Evolutionary conservation across 768 basidiomycete species (phyloP), one percentile per base, ranked within the genome.

Genomic region (Kwoniella mangroviensis): DNA sequence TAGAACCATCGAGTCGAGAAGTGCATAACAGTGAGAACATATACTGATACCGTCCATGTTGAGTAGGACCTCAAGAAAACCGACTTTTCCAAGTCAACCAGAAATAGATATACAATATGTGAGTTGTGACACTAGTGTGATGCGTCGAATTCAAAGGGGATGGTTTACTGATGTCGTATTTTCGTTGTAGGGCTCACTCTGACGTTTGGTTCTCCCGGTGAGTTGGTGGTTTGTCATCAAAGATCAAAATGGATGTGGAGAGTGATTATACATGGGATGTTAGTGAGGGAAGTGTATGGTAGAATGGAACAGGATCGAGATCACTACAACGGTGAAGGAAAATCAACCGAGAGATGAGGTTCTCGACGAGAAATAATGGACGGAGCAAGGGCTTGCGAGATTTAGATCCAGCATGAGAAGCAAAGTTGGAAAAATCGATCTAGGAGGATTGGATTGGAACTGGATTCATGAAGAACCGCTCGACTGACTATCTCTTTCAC

Each of bases 161-260:
- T 24, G 10, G 12, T 51, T 9, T n/a, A 41, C 67, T 68, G 60
- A 68, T 68, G 42, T 62, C 17, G 3, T 2, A 7, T 40, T 40
- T n/a, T 0, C 11, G 0, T 52, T 49, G 11, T 60, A 93, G 96
- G 94, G 94, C 94, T 82, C 94, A 96, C 92, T 92, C 95, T 88
- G 91, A 93, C 80, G 90, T 97, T 86, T 97, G 94, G 94, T 80
- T 80, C 79, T 80, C 79, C 69, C 77, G 73, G 79, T 80, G 63
- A 78, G 79, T 73, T 65, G 34, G 19, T 49, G 45, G 45, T 49
- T 49, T 49, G 4, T 49, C 4, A 34, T 34, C 1, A 7, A 34
- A 34, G 34, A 34, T 34, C 34, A 34, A 34, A 34, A 34, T 34
- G 34, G 34, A 34, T 7, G 34, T 34, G 34, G 34, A 34, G 4